These are phyloP conservation scores for Tricholoma sp. DNA, from an alignment of 768 basidiomycete species.

Conservation along the genomic window DNA sequence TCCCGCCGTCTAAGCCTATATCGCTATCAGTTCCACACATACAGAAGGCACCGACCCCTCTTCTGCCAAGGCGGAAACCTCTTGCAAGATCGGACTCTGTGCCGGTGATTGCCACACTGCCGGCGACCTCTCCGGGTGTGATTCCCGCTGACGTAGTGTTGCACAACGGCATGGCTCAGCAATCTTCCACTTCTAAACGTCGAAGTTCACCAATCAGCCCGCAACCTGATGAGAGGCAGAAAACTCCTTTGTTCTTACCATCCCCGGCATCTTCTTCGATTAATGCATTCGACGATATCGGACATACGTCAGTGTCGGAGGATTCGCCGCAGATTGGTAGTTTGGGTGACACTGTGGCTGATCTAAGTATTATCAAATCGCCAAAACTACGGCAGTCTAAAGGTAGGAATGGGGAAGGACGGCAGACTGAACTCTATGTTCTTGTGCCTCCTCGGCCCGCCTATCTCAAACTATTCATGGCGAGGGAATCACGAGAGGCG, in stretches of 20 bases:
- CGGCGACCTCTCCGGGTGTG: background rate
- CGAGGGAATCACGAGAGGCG: background rate
- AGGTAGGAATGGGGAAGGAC: background rate
- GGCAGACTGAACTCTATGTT: constrained; percentile 18
- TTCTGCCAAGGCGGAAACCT: background rate
- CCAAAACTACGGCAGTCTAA: background rate
- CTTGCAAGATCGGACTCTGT: background rate
- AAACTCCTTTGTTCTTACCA: constrained; percentile 44
- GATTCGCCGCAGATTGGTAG: background rate
- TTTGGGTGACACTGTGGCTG: background rate
- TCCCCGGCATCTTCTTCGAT: constrained; percentile 33
- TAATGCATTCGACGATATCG: background rate
- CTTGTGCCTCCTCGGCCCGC: constrained; percentile 28
- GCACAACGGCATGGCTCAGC: background rate
- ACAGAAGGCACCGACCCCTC: background rate
- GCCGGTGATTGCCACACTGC: background rate
- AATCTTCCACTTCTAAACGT: background rate
- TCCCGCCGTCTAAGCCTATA: background rate
- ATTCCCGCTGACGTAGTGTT: background rate
- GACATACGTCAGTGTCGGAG: background rate
- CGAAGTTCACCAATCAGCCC: background rate
- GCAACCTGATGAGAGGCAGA: constrained; percentile 10
- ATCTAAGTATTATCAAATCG: background rate
- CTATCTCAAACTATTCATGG: constrained; percentile 17
- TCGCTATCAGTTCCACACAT: background rate